Evolutionary conservation across 148 eudicot species (phyloP).

Genomic region (Arbutus unedo): DNA sequence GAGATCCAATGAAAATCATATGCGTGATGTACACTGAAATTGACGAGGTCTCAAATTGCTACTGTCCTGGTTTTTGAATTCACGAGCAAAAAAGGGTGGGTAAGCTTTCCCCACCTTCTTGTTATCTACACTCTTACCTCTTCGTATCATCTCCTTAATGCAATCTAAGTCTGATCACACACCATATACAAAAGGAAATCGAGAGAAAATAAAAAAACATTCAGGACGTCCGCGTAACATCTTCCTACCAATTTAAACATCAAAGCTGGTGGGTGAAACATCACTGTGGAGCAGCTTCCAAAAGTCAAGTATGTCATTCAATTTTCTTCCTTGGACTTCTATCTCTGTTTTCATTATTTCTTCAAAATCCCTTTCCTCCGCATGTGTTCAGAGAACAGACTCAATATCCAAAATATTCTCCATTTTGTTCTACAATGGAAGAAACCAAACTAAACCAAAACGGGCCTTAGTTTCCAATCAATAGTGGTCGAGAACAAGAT

Average conservation of each 20-base stretch:
- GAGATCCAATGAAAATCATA: not conserved
- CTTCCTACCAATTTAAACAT: not conserved
- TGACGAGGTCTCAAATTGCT: not conserved
- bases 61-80: not conserved
- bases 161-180: not conserved
- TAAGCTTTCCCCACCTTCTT: not conserved
- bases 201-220: not conserved
- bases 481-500: not conserved
- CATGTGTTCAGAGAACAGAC: not conserved
- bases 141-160: not conserved
- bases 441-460: not conserved
- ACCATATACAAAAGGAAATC: not conserved
- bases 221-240: not conserved
- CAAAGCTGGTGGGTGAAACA: not conserved
- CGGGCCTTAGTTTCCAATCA: no score
- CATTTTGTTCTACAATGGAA: not conserved
- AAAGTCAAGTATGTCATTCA: not conserved
- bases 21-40: not conserved
- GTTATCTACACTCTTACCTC: not conserved
- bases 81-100: not conserved
- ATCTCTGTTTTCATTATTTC: not conserved
- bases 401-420: not conserved
- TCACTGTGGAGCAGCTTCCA: not conserved
- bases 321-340: not conserved
- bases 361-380: not conserved